Conservation (phyloP, 2,329 filamentous ascomycete species). For the Hymenoscyphus fructigenus region DNA sequence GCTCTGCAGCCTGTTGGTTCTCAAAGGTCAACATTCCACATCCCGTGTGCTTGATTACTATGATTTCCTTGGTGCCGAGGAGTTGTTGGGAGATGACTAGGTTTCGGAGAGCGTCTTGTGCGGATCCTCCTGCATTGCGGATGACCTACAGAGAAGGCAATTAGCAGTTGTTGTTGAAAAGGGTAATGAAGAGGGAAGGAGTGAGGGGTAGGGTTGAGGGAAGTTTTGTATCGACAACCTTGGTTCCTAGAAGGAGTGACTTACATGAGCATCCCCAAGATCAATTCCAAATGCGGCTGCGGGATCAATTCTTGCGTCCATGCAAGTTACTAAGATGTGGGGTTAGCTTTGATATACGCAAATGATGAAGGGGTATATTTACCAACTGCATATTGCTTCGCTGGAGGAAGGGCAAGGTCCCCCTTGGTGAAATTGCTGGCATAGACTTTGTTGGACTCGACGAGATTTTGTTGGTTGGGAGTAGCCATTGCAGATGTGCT, state of each 20-base stretch:
- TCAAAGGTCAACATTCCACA: constrained; percentile 72
- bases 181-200: not conserved
- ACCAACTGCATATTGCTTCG: constrained; percentile 67
- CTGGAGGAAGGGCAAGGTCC: constrained; percentile 64
- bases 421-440: constrained; percentile 63
- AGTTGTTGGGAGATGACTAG: constrained; percentile 79
- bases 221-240: not conserved
- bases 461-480: constrained; percentile 53
- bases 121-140: constrained; percentile 69
- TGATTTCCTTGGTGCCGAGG: constrained; percentile 71
- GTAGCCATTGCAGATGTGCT: constrained; percentile 13
- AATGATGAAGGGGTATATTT: constrained; percentile 31
- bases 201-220: not conserved
- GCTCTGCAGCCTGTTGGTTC: constrained; percentile 53
- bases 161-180: not conserved
- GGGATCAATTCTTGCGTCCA: constrained; percentile 75
- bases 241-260: not conserved
- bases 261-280: constrained; percentile 68
- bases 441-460: constrained; percentile 57
- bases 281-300: constrained; percentile 67
- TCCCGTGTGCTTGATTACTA: constrained; percentile 53
- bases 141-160: constrained; percentile 49
- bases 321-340: constrained; percentile 62
- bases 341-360: not conserved
- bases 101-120: constrained; percentile 68